Evolutionary conservation across 2,329 filamentous ascomycete species (phyloP), one percentile per base, ranked within the genome.

Genomic region (Leptographium lundbergii): DNA sequence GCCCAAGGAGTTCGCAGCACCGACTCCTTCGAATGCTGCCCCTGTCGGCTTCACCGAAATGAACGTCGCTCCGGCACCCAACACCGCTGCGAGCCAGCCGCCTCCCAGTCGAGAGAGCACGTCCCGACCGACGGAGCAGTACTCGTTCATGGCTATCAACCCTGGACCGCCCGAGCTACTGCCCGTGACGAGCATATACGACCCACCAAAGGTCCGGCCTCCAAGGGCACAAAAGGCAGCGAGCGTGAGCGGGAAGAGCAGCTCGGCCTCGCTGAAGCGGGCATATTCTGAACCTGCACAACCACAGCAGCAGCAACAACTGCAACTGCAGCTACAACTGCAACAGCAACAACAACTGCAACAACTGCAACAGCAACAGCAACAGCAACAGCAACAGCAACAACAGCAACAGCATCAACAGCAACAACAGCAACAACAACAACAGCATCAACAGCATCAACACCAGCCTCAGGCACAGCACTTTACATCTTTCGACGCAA

Each of bases 131-230:
- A 64, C 63, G 24, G 66, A 68, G 17, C 65, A 65, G 19, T 71
- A 71, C 32, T 65, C 70, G 13, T 76, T 76, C 53, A 70, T 72
- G 56, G 70, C 71, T 19, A 75, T 74, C 58, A 72, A 70, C 4
- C 75, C 75, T 11, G 75, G 74, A 2, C 74, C 74, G 9, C 72
- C 72, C 3, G 73, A 76, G 57, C 64, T 76, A 24, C 62, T 77
- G 7, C 75, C 75, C 3, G 69, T 69, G 25, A 74, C 70, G 9
- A 75, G 72, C 50, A 67, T 76, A 9, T 77, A 75, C 63, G 74
- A 73, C 54, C 72, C 73, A 3, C 58, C 56, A 13, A 64, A 62
- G 39, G 24, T 56, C 4, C 57, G 59, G 4, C 27, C 60, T 2
- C 19, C 32, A 19, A 63, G 61, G 50, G 42, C 11, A 7, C 60